phyloP scores from a whole-genome alignment of 148 eudicot species.

The Rhododendron vialii region DNA sequence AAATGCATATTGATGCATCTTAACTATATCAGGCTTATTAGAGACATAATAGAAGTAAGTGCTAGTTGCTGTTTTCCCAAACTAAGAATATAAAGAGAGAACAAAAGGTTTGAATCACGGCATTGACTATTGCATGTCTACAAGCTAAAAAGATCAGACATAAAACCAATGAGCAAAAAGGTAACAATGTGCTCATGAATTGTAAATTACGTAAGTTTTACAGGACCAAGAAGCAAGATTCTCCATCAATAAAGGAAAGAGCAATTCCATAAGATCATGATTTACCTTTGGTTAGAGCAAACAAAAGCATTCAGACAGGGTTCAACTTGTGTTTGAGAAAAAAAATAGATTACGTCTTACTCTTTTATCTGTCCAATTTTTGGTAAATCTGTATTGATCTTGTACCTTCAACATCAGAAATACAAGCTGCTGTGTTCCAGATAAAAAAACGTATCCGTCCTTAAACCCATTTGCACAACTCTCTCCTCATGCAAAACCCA shows the following conservation, averaged over 20 bases:
- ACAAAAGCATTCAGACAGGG: background rate
- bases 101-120: background rate
- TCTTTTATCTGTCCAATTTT: background rate
- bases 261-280: background rate
- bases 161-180: background rate
- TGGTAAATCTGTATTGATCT: background rate
- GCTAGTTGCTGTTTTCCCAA: background rate
- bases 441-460: background rate
- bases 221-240: background rate
- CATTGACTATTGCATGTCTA: background rate
- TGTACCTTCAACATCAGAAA: background rate
- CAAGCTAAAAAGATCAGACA: background rate
- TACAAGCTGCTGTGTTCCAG: background rate
- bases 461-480: background rate
- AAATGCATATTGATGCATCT: background rate
- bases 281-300: background rate
- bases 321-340: background rate
- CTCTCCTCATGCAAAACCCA: background rate
- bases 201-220: background rate
- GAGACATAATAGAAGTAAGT: background rate
- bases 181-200: background rate
- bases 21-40: background rate
- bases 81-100: background rate
- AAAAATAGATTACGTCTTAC: background rate
- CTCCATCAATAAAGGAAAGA: slow-evolving; percentile 2